These are phyloP conservation scores for Solanum hybrid DNA, from an alignment of 305 asterid species.

Conservation along the genomic window DNA sequence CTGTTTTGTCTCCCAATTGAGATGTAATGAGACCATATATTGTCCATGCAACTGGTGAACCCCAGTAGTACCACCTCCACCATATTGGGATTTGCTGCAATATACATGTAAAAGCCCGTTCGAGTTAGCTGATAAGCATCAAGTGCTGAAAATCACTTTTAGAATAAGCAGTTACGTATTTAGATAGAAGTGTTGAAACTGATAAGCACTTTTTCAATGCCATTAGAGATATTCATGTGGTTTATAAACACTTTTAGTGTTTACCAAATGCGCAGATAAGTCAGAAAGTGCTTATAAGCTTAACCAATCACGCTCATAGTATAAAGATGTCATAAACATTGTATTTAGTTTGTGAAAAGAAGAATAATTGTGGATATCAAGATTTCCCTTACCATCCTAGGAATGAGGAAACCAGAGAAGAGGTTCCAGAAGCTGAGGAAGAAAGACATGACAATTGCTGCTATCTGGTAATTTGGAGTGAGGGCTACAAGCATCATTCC, in stretches of 20 bases:
- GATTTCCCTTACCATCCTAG: constrained; percentile 29
- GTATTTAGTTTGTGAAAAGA: background rate
- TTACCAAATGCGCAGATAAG: background rate
- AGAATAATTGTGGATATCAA: background rate
- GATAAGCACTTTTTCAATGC: too few species aligned
- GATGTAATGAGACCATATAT: constrained; percentile 46
- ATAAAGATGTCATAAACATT: background rate
- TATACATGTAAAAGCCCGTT: background rate
- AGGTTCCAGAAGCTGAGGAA: constrained; percentile 47
- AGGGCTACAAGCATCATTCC: constrained; percentile 48
- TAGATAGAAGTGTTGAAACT: background rate
- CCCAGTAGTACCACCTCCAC: constrained; percentile 66
- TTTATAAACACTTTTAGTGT: background rate
- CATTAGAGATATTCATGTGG: too few species aligned
- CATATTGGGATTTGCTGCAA: constrained; percentile 48
- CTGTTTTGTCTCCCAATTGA: constrained; percentile 32
- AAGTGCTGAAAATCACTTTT: background rate
- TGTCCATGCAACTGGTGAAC: constrained; percentile 62
- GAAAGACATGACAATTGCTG: constrained; percentile 43
- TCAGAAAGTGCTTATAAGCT: background rate
- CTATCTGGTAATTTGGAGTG: constrained; percentile 46
- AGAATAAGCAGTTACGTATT: background rate
- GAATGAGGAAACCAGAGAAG: constrained; percentile 43
- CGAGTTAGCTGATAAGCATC: background rate
- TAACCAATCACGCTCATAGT: background rate